Percentiles rank a stretch among this genome's conserved stretches.
phyloP scores from a whole-genome alignment of 2,329 filamentous ascomycete genomes.

The Botrytis pseudocinerea region DNA sequence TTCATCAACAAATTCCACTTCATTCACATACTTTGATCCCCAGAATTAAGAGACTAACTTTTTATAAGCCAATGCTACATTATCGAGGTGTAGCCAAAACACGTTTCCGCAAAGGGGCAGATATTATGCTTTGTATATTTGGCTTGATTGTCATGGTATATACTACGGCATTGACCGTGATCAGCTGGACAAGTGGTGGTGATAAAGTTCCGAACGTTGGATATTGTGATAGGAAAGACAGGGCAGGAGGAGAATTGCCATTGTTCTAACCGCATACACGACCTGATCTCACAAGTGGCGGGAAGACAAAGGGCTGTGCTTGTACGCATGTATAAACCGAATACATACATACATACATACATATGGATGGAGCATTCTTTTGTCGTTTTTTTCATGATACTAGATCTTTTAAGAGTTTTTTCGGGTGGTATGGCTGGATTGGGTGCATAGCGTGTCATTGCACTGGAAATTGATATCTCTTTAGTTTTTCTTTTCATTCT shows the following conservation, averaged over 20 bases:
- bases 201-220: conserved; percentile 53
- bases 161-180: conserved; percentile 81
- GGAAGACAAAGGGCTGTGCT: background rate
- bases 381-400: conserved; percentile 4
- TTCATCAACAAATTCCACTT: background rate
- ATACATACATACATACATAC: conserved; percentile 11
- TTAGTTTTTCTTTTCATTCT: background rate
- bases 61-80: conserved; percentile 78
- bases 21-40: background rate
- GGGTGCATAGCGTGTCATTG: conserved; percentile 19
- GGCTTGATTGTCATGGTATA: conserved; percentile 88
- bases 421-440: background rate
- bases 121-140: conserved; percentile 77
- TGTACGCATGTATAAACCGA: conserved; percentile 13
- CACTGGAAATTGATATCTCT: conserved; percentile 14
- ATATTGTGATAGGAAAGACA: conserved; percentile 57
- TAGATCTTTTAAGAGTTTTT: conserved; percentile 13
- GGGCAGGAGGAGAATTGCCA: conserved; percentile 11
- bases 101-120: conserved; percentile 65
- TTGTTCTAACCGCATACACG: background rate
- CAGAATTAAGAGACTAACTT: conserved; percentile 21
- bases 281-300: background rate
- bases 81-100: conserved; percentile 75
- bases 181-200: conserved; percentile 74
- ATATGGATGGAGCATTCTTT: background rate